These are phyloP conservation scores for Phytopythium helicoides DNA, from an alignment of 352 stramenopile species.

Conservation along the genomic window DNA sequence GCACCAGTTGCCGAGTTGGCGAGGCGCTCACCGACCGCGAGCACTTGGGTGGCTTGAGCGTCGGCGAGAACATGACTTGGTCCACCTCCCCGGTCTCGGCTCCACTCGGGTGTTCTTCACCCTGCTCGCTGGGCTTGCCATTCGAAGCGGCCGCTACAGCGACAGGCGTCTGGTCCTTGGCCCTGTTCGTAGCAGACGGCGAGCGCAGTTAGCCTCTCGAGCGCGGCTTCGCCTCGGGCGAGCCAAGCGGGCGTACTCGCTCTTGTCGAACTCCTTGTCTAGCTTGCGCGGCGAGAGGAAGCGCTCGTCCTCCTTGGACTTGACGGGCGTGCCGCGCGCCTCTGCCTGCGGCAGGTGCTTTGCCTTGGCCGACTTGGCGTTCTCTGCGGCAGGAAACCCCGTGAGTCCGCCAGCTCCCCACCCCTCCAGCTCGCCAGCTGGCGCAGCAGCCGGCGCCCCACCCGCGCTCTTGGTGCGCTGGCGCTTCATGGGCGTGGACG, in stretches of 20 bases:
- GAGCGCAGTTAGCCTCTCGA: neutral
- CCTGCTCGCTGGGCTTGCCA: neutral
- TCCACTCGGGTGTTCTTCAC: slow-evolving; percentile 1
- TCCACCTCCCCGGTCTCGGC: slow-evolving; percentile 30
- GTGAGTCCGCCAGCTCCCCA: too few species aligned
- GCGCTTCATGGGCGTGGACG: slow-evolving; percentile 81
- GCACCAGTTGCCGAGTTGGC: slow-evolving; percentile 20
- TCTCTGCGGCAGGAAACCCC: slow-evolving; percentile 23
- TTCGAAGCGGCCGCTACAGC: neutral
- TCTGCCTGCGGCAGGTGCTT: slow-evolving; percentile 23
- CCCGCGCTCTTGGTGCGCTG: slow-evolving; percentile 45
- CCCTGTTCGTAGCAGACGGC: too few species aligned
- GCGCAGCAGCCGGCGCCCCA: slow-evolving; percentile 10
- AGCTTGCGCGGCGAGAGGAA: slow-evolving; percentile 71
- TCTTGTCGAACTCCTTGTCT: slow-evolving; percentile 48
- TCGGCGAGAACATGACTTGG: slow-evolving; percentile 72
- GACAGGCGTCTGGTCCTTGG: neutral
- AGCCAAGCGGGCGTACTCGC: slow-evolving; percentile 8
- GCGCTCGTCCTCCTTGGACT: slow-evolving; percentile 31
- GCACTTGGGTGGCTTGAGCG: slow-evolving; percentile 50
- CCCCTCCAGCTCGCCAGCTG: too few species aligned
- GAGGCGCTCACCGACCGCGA: slow-evolving; percentile 38
- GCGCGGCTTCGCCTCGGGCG: too few species aligned
- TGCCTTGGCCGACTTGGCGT: slow-evolving; percentile 43
- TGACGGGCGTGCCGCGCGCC: slow-evolving; percentile 10